Evolutionary conservation across 805 yeast species (phyloP), one percentile per base, ranked within the genome.

Genomic region (Candida maris): DNA sequence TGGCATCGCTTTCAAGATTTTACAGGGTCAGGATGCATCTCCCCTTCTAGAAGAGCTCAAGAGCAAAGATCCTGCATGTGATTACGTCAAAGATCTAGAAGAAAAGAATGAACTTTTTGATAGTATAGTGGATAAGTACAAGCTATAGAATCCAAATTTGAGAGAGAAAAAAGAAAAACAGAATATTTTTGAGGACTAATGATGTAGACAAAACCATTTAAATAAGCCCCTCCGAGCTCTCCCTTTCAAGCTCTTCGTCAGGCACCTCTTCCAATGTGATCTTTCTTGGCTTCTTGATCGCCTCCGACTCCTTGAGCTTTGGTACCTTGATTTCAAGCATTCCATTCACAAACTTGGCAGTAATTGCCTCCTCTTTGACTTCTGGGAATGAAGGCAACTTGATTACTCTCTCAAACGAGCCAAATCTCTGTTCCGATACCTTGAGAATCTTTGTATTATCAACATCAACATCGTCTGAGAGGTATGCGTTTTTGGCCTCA

Each of bases 101-200:
- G 84, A 75, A 37, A 83, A 86, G 61, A 69, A 71, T 44, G 68
- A 63, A 20, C 62, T 76, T 45, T 89, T 89, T 52, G 87, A 83
- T 59, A 73, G 73, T 21, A 70, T 88, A 29, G 85, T 82, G 27
- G 68, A 66, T 19, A 82, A 80, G 56, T 82, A 80, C 33, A 35
- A 42, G 16, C 41, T 37, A 29, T 46, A 38, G 34, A 27, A 17
- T 9, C 8, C 8, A 8, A 21, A 21, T n/a, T n/a, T n/a, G n/a
- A n/a, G n/a, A n/a, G n/a, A n/a, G n/a, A n/a, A n/a, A n/a, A n/a
- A n/a, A n/a, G n/a, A n/a, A n/a, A n/a, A n/a, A n/a, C n/a, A n/a
- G n/a, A n/a, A n/a, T n/a, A n/a, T n/a, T n/a, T n/a, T n/a, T n/a
- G n/a, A n/a, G n/a, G n/a, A n/a, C n/a, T 26, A 25, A 24, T 27